Evolutionary conservation across 352 stramenopile genomes (phyloP), one percentile per base, ranked within the genome.

Genomic region (Phytophthora macrochlamydospora): DNA sequence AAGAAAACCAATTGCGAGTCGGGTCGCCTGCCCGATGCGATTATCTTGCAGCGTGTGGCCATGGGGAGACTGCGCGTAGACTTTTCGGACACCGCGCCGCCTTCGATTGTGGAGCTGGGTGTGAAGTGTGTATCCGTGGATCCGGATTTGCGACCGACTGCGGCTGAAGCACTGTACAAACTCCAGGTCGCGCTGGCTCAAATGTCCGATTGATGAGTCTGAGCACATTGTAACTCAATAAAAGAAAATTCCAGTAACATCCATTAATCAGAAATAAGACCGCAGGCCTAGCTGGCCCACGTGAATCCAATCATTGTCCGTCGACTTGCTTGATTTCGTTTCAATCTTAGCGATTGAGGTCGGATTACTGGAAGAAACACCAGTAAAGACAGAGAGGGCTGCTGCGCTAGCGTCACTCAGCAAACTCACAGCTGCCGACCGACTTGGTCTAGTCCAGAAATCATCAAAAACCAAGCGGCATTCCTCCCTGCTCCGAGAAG

Each of bases 401-500:
- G 37, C 57, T 38, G 7, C 59, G 2, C 67, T 62, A 32, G 67
- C 67, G 13, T 31, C 69, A 18, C 18, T 72, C 1, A 75, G 42
- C 32, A 75, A 54, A 52, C 40, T 71, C 7, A 29, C 56, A 30
- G 62, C 67, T 40, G 35, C 30, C 18, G 53, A 71, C 2, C 67
- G 67, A 56, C 57, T 69, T 13, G 57, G 62, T 42, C 51, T 67
- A 29, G 84, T 92, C 84, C 84, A 92, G 65, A 92, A 92, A 2
- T 73, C 66, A 13, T 72, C 43, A 37, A 87, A 92, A 14, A 79
- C 60, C 65, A 92, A 84, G 48, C 72, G 56, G 18, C 76, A 86
- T 31, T 80, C 81, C 46, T 89, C 81, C 76, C 81, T 2, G 79
- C 73, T 7, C 83, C 83, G 3, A 91, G 75, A 5, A 92, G 70